Evolutionary conservation across 768 basidiomycete genomes (phyloP).

Genomic region (Termitomyces heimii): DNA sequence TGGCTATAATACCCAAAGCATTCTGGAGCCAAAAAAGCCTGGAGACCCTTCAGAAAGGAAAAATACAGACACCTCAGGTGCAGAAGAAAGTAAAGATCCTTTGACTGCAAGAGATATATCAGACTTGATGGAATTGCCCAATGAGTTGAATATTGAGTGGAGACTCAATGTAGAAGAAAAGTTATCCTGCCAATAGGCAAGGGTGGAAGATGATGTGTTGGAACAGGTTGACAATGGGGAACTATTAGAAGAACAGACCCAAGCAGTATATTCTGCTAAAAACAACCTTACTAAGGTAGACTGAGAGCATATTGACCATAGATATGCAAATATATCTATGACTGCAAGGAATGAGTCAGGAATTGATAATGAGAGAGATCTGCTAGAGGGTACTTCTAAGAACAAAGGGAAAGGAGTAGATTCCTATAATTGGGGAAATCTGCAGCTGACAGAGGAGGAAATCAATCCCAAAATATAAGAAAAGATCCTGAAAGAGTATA

Average conservation of each 20-base stretch:
- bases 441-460: neutral
- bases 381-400: rapidly evolving
- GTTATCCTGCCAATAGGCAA: neutral
- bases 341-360: too few relatives aligned
- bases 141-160: neutral
- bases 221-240: neutral
- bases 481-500: too few relatives aligned
- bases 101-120: neutral
- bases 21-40: neutral
- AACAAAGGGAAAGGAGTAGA: neutral
- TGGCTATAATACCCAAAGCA: neutral
- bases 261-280: neutral
- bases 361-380: too few relatives aligned
- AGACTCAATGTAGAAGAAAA: too few relatives aligned
- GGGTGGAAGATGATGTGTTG: neutral
- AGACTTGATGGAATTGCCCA: neutral
- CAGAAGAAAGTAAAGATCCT: too few relatives aligned
- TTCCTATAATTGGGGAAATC: neutral
- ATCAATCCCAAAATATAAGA: neutral
- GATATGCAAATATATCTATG: neutral
- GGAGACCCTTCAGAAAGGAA: neutral
- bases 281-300: neutral
- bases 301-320: neutral
- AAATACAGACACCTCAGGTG: neutral
- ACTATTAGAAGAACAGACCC: neutral